These are phyloP conservation scores for Alternaria brassicae DNA, from an alignment of 2,329 filamentous ascomycete species.

Conservation along the genomic window DNA sequence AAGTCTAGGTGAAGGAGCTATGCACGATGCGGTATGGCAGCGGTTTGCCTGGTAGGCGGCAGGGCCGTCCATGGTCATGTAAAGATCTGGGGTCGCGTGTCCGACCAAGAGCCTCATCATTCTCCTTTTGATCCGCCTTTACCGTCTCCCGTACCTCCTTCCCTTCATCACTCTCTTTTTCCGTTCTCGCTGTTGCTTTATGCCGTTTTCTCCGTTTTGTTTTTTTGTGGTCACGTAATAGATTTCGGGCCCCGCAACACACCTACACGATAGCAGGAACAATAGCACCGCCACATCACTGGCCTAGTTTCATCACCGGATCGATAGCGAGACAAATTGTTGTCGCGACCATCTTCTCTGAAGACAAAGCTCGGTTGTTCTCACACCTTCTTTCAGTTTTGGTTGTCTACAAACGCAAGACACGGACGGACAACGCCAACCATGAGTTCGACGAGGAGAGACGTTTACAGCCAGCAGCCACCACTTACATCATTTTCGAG, in stretches of 20 bases:
- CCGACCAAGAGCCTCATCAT: conserved; percentile 26
- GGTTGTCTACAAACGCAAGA: conserved; percentile 4
- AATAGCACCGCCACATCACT: conserved; percentile 36
- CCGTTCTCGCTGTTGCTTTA: conserved; percentile 17
- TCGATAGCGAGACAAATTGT: conserved; percentile 33
- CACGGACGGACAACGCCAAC: conserved; percentile 7
- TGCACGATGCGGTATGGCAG: conserved; percentile 38
- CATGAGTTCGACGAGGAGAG: conserved; percentile 29
- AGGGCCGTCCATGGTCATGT: conserved; percentile 27
- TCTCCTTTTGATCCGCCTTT: conserved; percentile 24
- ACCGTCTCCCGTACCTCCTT: conserved; percentile 18
- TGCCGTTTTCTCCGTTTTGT: conserved; percentile 17
- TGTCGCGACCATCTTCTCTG: conserved; percentile 25
- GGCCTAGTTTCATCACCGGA: conserved; percentile 35
- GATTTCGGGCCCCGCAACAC: conserved; percentile 22
- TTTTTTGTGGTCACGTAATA: conserved; percentile 25
- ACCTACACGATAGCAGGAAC: conserved; percentile 30
- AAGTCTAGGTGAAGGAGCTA: conserved; percentile 31
- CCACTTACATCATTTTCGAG: conserved; percentile 18
- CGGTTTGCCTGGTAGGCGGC: conserved; percentile 25
- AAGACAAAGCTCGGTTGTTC: neutral
- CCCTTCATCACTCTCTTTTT: conserved; percentile 11
- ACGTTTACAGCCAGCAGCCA: conserved; percentile 23
- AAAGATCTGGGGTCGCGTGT: conserved; percentile 39
- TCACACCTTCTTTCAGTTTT: conserved; percentile 16